Evolutionary conservation across 257 asterid genomes (phyloP).

Genomic region (Solanum habrochaites): DNA sequence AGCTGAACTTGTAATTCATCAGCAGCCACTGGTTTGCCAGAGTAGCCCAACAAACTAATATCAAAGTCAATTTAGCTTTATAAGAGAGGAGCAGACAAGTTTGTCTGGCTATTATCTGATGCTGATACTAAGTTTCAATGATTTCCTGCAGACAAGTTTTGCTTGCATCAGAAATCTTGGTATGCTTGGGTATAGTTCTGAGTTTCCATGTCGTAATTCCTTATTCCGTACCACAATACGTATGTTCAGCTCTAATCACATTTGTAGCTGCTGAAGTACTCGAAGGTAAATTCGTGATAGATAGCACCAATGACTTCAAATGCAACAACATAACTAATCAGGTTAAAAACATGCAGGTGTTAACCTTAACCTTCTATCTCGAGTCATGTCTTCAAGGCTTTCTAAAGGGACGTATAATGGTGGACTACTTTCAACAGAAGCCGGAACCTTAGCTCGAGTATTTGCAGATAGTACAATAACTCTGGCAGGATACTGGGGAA

Average conservation of each 20-base stretch:
- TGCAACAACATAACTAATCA: neutral
- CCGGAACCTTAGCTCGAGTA: slow-evolving; percentile 87
- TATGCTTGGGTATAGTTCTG: slow-evolving; percentile 67
- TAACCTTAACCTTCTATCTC: slow-evolving; percentile 71
- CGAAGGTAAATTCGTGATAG: slow-evolving; percentile 46
- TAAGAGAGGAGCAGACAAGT: neutral
- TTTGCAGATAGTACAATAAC: slow-evolving; percentile 89
- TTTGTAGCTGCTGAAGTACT: slow-evolving; percentile 94
- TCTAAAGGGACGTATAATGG: slow-evolving; percentile 91
- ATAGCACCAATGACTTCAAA: neutral
- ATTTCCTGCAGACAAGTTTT: slow-evolving; percentile 69
- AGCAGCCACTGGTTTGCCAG: neutral
- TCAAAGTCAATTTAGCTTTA: neutral
- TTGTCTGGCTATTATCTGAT: neutral
- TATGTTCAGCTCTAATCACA: slow-evolving; percentile 75
- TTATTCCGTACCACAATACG: slow-evolving; percentile 78
- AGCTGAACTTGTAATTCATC: neutral
- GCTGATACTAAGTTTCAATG: neutral
- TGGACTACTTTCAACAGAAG: slow-evolving; percentile 84
- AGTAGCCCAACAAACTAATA: neutral
- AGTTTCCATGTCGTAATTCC: slow-evolving; percentile 61
- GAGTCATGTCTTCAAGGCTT: slow-evolving; percentile 91
- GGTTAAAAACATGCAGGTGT: slow-evolving; percentile 31
- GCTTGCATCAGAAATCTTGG: slow-evolving; percentile 81
- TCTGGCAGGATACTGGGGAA: slow-evolving; percentile 64